Base-by-base conservation (phyloP, 2,329 filamentous ascomycete genomes). In the Fonsecaea nubica region DNA sequence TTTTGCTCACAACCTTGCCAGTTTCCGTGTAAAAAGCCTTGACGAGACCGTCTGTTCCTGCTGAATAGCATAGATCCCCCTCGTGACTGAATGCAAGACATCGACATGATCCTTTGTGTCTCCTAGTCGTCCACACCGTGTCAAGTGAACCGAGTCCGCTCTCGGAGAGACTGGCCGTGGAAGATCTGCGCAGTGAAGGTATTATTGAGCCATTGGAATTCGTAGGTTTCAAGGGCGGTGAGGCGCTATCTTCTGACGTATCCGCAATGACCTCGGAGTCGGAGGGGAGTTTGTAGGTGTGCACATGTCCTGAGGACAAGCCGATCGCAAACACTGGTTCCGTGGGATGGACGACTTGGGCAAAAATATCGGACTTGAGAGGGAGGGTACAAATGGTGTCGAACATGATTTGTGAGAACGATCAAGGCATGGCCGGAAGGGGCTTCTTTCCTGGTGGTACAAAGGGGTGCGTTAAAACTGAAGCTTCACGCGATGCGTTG, bases 81-180 rank as follows among this genome's bases (percentile, higher is more conserved):
- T 97, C 93, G 64, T 87, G 79, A 70, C 88, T 90, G 79, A 93
- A 98, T 4, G 85, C 88, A 63, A 98, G 81, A 67, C 88, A 89
- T 61, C 95, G 86, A 76, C 94, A 98, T 83, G 93, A 97, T 12
- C 93, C 94, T 82, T 97, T 96, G 81, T 99, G 95, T 68, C 95
- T 86, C 72, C 89, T 85, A 4, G 95, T 98, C 73, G 87, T 87
- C 95, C 95, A 99, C 66, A 89, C 82, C 0, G 90, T 92, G 72
- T 93, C 91, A 69, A 98, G 91, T 63, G 89, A 87, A 52, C 89
- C 90, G 69, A 86, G 90, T 10, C 92, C 92, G 73, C 82, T 85
- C 72, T 83, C 82, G 30, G 82, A 82, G 36, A 76, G 76, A 45
- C 68, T 70, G 1, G 77, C 75, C 9, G 72, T 76, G 5, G 77